Base-by-base conservation (phyloP, 768 basidiomycete genomes). In the Cystobasidium tubakii region DNA sequence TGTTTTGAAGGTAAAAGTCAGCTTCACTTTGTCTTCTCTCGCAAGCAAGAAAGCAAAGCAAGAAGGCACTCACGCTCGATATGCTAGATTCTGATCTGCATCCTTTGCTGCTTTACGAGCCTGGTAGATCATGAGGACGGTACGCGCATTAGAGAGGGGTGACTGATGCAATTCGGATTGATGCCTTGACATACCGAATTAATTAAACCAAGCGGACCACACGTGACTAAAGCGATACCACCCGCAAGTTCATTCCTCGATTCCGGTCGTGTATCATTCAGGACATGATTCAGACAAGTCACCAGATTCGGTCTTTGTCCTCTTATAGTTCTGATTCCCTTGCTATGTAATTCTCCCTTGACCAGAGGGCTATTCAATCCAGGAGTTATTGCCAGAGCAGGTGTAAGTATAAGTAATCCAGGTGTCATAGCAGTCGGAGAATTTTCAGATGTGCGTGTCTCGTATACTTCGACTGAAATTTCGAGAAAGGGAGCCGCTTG, bases 41-140 rank as follows among this genome's bases (percentile, higher is more conserved):
- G n/a, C n/a, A n/a, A n/a, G n/a, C n/a, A n/a, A n/a, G n/a, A n/a
- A n/a, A n/a, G n/a, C 17, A 53, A 27, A 23, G 10, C 29, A 33
- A 42, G 29, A 9, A 31, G 12, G 67, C 15, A 36, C 69, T 71
- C 55, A 71, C 69, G 54, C 69, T 71, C 34, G 53, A 31, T 42
- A 39, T n/a, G 69, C 69, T 31, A 62, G 27, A 27, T n/a, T 31
- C 23, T 39, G 33, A 60, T 71, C 33, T 29, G 33, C 29, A 23
- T 46, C 12, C 43, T 34, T 23, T 1, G 55, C 69, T 42, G 69
- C 69, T 21, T n/a, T 34, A n/a, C 69, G 69, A 36, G 54, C 69
- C 69, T 71, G 34, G 21, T 15, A 29, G 9, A 46, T 6, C 43
- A 27, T 15, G 17, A 50, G 13, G 36, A 57, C 25, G 13, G 50